Evolutionary conservation across 305 asterid genomes (phyloP).

Genomic region (Fraxinus velutina): DNA sequence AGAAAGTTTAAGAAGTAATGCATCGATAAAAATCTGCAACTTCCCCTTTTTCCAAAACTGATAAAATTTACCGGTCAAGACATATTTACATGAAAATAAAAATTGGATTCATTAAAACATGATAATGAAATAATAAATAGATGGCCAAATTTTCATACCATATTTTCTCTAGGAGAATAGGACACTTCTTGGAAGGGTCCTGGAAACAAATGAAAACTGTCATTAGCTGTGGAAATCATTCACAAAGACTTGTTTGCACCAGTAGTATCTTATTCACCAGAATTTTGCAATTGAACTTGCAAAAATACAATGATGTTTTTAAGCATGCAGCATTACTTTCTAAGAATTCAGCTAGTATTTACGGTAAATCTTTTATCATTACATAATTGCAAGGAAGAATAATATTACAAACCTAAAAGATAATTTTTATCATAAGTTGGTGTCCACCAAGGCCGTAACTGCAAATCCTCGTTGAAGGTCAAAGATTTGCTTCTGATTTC

Average conservation of each 20-base stretch:
- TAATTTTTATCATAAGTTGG: constrained; percentile 81
- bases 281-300: background rate
- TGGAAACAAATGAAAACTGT: constrained; percentile 40
- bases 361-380: background rate
- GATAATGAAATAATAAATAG: constrained; percentile 12
- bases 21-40: constrained; percentile 13
- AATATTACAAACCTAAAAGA: constrained; percentile 68
- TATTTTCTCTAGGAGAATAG: constrained; percentile 56
- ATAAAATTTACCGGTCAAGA: background rate
- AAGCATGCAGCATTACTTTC: background rate
- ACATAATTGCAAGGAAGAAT: constrained; percentile 16
- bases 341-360: background rate
- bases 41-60: background rate
- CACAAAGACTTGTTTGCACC: constrained; percentile 17
- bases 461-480: constrained; percentile 83
- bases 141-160: constrained; percentile 46
- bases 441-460: constrained; percentile 98
- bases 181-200: constrained; percentile 86
- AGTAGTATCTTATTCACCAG: constrained; percentile 1
- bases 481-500: constrained; percentile 65
- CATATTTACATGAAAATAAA: background rate
- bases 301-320: background rate
- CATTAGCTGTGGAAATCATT: constrained; percentile 9
- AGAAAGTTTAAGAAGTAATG: background rate
- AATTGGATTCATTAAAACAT: background rate